Evolutionary conservation across 805 yeast genomes (phyloP).

Genomic region (Cyberlindnera amylophila): DNA sequence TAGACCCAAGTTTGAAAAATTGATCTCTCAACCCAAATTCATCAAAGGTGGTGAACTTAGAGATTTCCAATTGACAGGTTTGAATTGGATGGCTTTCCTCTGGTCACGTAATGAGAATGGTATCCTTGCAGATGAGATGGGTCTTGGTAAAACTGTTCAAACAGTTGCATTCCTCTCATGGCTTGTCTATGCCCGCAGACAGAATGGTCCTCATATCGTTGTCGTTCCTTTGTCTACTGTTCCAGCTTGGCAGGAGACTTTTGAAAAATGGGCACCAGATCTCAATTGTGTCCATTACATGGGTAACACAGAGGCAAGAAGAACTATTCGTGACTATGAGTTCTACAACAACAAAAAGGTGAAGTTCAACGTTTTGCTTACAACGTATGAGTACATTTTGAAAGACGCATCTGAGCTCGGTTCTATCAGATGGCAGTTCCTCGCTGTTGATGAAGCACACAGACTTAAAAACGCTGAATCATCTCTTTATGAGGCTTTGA

Average conservation of each 20-base stretch:
- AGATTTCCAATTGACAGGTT: constrained; percentile 96
- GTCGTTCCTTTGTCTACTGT: constrained; percentile 95
- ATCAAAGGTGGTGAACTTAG: constrained; percentile 88
- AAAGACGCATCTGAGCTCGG: constrained; percentile 85
- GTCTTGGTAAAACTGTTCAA: constrained; percentile 96
- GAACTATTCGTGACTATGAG: constrained; percentile 78
- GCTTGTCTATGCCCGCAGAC: constrained; percentile 92
- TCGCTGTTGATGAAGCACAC: constrained; percentile 99
- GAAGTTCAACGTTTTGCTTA: constrained; percentile 85
- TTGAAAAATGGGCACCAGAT: constrained; percentile 97
- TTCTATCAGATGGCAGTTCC: constrained; percentile 84
- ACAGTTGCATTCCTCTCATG: constrained; percentile 92
- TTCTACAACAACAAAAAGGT: constrained; percentile 72
- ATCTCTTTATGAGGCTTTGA: constrained; percentile 84
- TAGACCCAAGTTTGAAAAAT: constrained; percentile 87
- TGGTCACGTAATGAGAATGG: constrained; percentile 99
- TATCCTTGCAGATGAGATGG: constrained; percentile 98
- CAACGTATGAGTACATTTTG: constrained; percentile 94
- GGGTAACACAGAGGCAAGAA: constrained; percentile 87
- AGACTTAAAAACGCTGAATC: constrained; percentile 91
- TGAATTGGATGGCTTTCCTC: constrained; percentile 98
- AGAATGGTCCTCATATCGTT: constrained; percentile 94
- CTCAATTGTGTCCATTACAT: constrained; percentile 87
- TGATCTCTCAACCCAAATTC: constrained; percentile 80
- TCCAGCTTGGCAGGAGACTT: constrained; percentile 99